Conservation (phyloP, 1,139 yeast genomes). For the Taphrina sp. region DNA sequence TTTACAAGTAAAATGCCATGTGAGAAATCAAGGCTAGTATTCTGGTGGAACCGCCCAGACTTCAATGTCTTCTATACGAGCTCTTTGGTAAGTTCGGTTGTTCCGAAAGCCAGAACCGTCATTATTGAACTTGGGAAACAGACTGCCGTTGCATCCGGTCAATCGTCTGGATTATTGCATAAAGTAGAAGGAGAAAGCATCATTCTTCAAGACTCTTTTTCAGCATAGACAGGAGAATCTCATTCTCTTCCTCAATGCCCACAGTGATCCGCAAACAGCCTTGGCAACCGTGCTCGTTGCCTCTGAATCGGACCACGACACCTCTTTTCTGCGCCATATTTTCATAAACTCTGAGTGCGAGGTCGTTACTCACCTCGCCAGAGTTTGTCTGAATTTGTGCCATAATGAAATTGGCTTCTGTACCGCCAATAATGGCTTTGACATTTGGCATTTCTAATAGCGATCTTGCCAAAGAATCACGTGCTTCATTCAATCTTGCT, state of each 20-base stretch:
- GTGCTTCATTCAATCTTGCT: slow-evolving; percentile 54
- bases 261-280: slow-evolving; percentile 86
- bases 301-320: slow-evolving; percentile 88
- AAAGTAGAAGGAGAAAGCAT: too few relatives aligned
- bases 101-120: too few relatives aligned
- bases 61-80: too few relatives aligned
- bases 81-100: too few relatives aligned
- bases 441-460: slow-evolving; percentile 57
- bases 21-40: too few relatives aligned
- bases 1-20: too few relatives aligned
- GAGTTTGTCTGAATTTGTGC: slow-evolving; percentile 59
- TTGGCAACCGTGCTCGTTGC: slow-evolving; percentile 78
- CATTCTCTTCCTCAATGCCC: slow-evolving; percentile 78
- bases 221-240: slow-evolving; percentile 49
- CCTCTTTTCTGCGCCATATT: slow-evolving; percentile 66
- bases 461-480: slow-evolving; percentile 57
- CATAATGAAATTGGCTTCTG: slow-evolving; percentile 80
- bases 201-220: slow-evolving; percentile 10
- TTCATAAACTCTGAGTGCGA: slow-evolving; percentile 66
- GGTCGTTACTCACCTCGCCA: slow-evolving; percentile 65
- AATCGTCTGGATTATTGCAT: too few relatives aligned
- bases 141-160: too few relatives aligned
- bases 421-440: slow-evolving; percentile 79
- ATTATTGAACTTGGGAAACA: too few relatives aligned
- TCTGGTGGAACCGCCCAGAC: too few relatives aligned